Conservation (phyloP, 805 yeast species). For the Cyberlindnera galapagoensis region DNA sequence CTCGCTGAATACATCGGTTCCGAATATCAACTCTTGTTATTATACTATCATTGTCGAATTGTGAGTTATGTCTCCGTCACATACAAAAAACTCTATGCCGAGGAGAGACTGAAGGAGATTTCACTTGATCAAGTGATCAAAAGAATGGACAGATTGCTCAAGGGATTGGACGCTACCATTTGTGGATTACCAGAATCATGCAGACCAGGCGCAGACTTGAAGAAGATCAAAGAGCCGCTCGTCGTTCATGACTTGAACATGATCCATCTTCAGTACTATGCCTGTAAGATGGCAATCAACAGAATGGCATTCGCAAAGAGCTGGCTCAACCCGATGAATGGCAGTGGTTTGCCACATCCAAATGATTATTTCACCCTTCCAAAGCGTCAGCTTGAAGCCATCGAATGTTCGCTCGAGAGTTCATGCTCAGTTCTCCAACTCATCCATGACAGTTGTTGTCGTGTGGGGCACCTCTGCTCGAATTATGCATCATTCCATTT, state of each 20-base stretch:
- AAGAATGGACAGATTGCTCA: conserved; percentile 14
- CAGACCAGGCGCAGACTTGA: conserved; percentile 10
- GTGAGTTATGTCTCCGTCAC: conserved; percentile 11
- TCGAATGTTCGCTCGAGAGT: too few relatives aligned
- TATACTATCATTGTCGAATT: conserved; percentile 7
- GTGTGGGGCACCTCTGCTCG: conserved; percentile 7
- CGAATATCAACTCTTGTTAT: conserved; percentile 7
- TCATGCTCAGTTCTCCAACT: too few relatives aligned
- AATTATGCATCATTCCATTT: conserved; percentile 15
- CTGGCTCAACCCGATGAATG: conserved; percentile 21
- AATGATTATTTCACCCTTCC: too few relatives aligned
- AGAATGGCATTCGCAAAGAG: conserved; percentile 23
- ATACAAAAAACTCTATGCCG: conserved; percentile 17
- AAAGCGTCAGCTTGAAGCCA: too few relatives aligned
- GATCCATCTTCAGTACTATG: conserved; percentile 17
- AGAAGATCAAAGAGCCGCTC: conserved; percentile 3
- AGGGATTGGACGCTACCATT: conserved; percentile 12
- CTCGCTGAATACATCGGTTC: conserved; percentile 2
- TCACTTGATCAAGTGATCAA: conserved; percentile 12
- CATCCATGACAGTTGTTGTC: conserved; percentile 2
- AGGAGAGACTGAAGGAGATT: conserved; percentile 14
- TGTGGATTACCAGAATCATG: conserved; percentile 7
- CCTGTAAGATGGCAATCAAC: conserved; percentile 18
- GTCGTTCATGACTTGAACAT: conserved; percentile 8
- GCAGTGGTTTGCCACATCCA: too few relatives aligned